Conservation (phyloP, 2,329 filamentous ascomycete species). For the Tolypocladium album region DNA sequence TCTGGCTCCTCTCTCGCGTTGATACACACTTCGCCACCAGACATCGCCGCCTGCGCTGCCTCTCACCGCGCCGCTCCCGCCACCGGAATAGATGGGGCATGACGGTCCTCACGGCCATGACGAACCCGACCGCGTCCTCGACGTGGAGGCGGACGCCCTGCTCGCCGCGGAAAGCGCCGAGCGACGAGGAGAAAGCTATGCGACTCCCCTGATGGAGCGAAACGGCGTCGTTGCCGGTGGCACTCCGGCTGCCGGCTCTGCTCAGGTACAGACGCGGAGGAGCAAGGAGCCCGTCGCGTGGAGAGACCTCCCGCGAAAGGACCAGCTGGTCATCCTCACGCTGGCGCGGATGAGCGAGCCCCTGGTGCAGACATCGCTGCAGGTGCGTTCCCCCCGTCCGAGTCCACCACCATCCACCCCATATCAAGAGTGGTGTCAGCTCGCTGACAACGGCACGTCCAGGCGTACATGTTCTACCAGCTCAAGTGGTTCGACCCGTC, state of each 20-base stretch:
- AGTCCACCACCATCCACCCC: no score
- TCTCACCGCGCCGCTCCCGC: background rate
- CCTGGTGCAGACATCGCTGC: conserved; percentile 65
- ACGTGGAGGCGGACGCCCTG: background rate
- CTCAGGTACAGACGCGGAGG: background rate
- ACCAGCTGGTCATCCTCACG: conserved; percentile 67
- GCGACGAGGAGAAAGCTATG: background rate
- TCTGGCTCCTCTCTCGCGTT: background rate
- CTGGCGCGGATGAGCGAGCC: conserved; percentile 74
- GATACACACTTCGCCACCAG: background rate
- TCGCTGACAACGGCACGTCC: background rate
- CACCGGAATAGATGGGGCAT: conserved; percentile 11
- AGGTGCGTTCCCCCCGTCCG: conserved; percentile 18
- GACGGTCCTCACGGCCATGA: conserved; percentile 6
- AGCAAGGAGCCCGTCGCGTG: conserved; percentile 30
- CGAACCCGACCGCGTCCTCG: conserved; percentile 6
- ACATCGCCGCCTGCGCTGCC: background rate
- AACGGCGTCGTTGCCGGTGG: background rate
- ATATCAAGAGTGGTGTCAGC: no score
- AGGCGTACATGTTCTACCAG: conserved; percentile 81
- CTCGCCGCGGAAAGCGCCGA: background rate
- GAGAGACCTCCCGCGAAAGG: conserved; percentile 64
- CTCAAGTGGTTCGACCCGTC: conserved; percentile 61
- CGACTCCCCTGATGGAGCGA: background rate
- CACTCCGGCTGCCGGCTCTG: background rate